phyloP scores from a whole-genome alignment of 805 yeast genomes.

The Zygosaccharomyces rouxii region DNA sequence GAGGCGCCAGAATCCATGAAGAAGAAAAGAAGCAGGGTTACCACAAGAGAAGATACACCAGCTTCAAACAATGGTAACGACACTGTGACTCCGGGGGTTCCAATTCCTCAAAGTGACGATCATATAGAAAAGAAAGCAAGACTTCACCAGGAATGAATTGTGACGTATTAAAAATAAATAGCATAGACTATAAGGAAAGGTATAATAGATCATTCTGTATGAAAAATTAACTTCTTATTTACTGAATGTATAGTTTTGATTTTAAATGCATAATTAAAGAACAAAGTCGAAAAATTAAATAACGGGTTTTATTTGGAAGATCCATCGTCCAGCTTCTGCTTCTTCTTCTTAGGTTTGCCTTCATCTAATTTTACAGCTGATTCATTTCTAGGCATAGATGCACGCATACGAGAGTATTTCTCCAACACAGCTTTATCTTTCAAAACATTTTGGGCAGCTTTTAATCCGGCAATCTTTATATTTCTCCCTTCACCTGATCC shows the following conservation, averaged over 20 bases:
- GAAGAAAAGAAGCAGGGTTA: conserved; percentile 38
- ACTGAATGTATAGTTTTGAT: neutral
- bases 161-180: neutral
- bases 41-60: conserved; percentile 21
- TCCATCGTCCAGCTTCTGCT: conserved; percentile 1
- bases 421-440: conserved; percentile 54
- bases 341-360: conserved; percentile 7
- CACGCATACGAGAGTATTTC: conserved; percentile 55
- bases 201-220: neutral
- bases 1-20: conserved; percentile 57
- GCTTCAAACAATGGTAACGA: conserved; percentile 12
- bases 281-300: neutral
- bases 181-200: neutral
- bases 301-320: neutral
- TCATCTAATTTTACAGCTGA: conserved; percentile 24
- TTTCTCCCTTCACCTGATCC: conserved; percentile 72
- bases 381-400: conserved; percentile 45
- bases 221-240: neutral
- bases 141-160: conserved; percentile 6
- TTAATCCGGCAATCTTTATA: conserved; percentile 69
- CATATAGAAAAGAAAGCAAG: conserved; percentile 18
- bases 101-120: conserved; percentile 8
- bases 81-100: conserved; percentile 8
- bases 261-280: neutral
- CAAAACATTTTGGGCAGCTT: conserved; percentile 83